These are phyloP conservation scores for Macrocybe gigantea DNA, from an alignment of 768 basidiomycete species.

Conservation along the genomic window DNA sequence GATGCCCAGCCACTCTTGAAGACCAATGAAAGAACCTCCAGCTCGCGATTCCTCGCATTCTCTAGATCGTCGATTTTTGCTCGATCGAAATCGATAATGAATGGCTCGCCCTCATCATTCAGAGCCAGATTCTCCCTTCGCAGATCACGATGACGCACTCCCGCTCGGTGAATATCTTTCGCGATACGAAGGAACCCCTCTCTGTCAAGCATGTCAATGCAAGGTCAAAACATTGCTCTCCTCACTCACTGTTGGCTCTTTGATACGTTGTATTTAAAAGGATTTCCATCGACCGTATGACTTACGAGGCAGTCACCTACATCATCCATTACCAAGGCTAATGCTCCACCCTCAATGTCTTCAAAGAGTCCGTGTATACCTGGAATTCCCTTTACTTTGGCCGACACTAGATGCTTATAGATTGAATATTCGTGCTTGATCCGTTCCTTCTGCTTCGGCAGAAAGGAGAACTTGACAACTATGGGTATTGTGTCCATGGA, in stretches of 20 bases:
- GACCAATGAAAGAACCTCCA: too few species aligned
- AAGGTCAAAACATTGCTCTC: background rate
- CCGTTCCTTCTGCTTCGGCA: background rate
- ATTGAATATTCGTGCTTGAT: background rate
- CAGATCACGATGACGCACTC: slow-evolving; percentile 19
- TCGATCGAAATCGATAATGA: slow-evolving; percentile 21
- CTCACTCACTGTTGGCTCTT: too few species aligned
- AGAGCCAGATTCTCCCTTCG: slow-evolving; percentile 17
- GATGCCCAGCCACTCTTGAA: too few species aligned
- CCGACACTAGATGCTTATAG: background rate
- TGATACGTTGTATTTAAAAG: too few species aligned
- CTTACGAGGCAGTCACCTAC: background rate
- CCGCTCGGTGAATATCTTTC: slow-evolving; percentile 16
- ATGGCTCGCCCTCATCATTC: slow-evolving; percentile 10
- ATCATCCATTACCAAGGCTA: slow-evolving; percentile 6
- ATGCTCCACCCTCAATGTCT: slow-evolving; percentile 3
- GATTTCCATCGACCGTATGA: too few species aligned
- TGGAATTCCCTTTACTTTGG: background rate
- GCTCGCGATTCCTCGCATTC: too few species aligned
- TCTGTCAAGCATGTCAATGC: background rate
- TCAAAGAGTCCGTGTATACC: slow-evolving; percentile 7
- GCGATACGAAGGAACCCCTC: background rate
- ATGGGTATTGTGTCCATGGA: background rate
- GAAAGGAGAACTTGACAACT: background rate
- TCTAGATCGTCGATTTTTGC: background rate